Evolutionary conservation across 2,329 filamentous ascomycete genomes (phyloP).

Genomic region (Hypoxylon sp.): DNA sequence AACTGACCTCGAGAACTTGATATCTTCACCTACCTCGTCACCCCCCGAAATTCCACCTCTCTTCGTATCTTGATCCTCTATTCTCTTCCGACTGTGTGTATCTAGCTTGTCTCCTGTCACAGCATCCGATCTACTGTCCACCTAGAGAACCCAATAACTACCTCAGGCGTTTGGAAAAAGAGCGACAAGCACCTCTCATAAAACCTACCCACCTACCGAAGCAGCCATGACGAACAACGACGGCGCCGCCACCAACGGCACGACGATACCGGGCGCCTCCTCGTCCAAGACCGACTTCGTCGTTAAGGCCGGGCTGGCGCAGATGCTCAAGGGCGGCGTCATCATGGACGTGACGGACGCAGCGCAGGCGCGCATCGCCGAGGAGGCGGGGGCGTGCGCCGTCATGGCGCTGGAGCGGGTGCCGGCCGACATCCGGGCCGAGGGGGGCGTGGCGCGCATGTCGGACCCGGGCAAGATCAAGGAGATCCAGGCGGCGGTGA

Average conservation of each 20-base stretch:
- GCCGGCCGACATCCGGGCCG: constrained; percentile 89
- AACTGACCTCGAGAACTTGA: constrained; percentile 2
- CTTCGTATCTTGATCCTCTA: neutral
- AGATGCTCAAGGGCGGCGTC: constrained; percentile 98
- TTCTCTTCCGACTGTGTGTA: neutral
- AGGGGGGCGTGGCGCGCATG: constrained; percentile 97
- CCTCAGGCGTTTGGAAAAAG: too few species aligned
- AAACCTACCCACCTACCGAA: neutral
- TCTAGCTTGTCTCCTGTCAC: too few species aligned
- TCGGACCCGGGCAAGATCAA: constrained; percentile 93
- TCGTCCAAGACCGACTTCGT: constrained; percentile 69
- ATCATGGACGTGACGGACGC: constrained; percentile 99
- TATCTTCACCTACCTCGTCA: neutral
- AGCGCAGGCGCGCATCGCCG: constrained; percentile 93
- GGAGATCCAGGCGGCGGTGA: constrained; percentile 93
- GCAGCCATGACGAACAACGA: constrained; percentile 38
- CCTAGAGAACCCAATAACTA: neutral
- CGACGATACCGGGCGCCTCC: constrained; percentile 44
- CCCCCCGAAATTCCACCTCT: neutral
- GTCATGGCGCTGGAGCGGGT: constrained; percentile 99
- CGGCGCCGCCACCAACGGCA: constrained; percentile 30
- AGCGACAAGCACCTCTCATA: neutral
- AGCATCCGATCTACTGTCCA: too few species aligned
- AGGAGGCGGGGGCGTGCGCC: constrained; percentile 92
- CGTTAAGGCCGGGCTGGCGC: constrained; percentile 92